Percentiles rank a stretch among this genome's conserved stretches.
These are phyloP conservation scores for Fusarium sp. DNA, from an alignment of 2,329 filamentous ascomycete genomes.

Conservation along the genomic window DNA sequence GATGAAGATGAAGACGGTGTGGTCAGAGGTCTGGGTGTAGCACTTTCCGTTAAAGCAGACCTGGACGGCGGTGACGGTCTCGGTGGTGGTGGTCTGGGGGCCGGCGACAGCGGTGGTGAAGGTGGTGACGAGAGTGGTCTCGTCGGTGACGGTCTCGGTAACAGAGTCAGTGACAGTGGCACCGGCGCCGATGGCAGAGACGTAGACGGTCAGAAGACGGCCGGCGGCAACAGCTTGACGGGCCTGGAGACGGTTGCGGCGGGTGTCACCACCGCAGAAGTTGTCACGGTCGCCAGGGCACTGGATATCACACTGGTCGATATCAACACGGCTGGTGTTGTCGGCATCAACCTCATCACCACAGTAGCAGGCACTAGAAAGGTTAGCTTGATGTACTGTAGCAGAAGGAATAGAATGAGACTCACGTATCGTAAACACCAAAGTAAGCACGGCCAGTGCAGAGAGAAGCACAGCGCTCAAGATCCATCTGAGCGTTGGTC, in stretches of 20 bases:
- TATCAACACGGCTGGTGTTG: not conserved
- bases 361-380: conserved; percentile 35
- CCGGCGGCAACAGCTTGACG: conserved; percentile 27
- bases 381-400: not conserved
- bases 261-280: conserved; percentile 31
- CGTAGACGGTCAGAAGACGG: conserved; percentile 29
- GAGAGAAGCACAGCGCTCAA: conserved; percentile 39
- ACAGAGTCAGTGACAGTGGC: not conserved
- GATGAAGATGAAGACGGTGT: conserved; percentile 28
- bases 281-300: conserved; percentile 29
- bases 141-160: conserved; percentile 4
- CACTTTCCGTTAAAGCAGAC: conserved; percentile 21
- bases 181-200: not conserved
- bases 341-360: conserved; percentile 5
- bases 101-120: conserved; percentile 4
- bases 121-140: conserved; percentile 24
- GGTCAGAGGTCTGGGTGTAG: not conserved
- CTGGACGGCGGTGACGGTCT: conserved; percentile 23
- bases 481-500: conserved; percentile 22
- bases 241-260: conserved; percentile 2
- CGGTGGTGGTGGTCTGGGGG: not conserved
- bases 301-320: conserved; percentile 11
- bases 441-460: conserved; percentile 40
- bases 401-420: accelerated
- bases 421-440: conserved; percentile 42